Evolutionary conservation across 163 green algal genomes (phyloP), one percentile per base, ranked within the genome.

Genomic region (Scenedesmus sp.): DNA sequence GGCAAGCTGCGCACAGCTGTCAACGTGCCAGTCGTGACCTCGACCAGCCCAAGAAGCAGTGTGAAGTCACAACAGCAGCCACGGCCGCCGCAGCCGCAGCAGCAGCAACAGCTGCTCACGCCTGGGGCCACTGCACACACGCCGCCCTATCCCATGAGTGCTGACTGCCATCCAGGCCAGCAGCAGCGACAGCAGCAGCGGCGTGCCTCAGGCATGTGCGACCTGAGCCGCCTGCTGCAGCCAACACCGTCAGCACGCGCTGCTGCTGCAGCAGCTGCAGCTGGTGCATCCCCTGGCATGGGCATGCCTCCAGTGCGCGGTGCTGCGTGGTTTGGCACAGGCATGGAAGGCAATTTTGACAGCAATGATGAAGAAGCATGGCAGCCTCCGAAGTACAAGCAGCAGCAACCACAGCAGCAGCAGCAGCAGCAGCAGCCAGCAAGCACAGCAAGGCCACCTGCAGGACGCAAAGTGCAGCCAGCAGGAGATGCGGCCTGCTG

Each of bases 341-440:
- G 65, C 65, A 40, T 76, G 65, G 30, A 76, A 1, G 30, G 65
- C 0, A 30, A 42, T 76, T 26, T 20, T 76, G 30, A 40, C 7
- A 24, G 40, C 65, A 16, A 16, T 40, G 65, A 76, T 76, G 65
- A 76, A 40, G 65, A 76, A 26, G 65, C 65, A 40, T 76, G 65
- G 65, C 65, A 76, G 65, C 65, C 65, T 40, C 65, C 65, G 2
- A 76, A 82, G 73, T 46, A 82, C 15, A 44, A 35, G 35, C 53
- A 81, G 65, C 83, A 82, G 61, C 83, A 81, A 10, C 61, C 51
- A 35, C 59, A 81, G 40, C 59, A 76, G 22, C 82, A 76, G 26
- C n/a, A 16, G 40, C 83, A 88, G 83, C 83, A 81, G 83, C 83
- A 81, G n/a, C 53, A 42, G 15, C 30, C 18, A 42, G 35, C 16